phyloP scores from a whole-genome alignment of 306 rosid species.

The Spatholobus suberectus region DNA sequence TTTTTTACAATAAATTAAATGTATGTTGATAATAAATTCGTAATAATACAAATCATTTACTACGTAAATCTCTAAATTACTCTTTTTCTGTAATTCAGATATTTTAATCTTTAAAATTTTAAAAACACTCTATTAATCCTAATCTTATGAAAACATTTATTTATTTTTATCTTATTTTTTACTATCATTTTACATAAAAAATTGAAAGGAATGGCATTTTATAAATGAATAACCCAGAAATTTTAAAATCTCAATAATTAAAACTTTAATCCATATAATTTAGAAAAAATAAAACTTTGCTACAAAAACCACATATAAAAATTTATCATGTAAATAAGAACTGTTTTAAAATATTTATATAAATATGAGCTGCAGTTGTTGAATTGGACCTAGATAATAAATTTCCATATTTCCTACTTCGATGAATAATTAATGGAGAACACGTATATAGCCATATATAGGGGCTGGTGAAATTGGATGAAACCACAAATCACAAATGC shows the following conservation, averaged over 20 bases:
- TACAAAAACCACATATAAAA: background rate
- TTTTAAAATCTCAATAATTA: background rate
- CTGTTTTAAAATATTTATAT: background rate
- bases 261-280: background rate
- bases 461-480: background rate
- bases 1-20: too few relatives aligned
- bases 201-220: background rate
- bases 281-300: background rate
- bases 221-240: background rate
- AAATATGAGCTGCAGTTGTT: background rate
- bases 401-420: background rate
- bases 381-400: slow-evolving; percentile 5
- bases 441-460: too few relatives aligned
- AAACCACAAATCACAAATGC: slow-evolving; percentile 10
- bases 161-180: background rate
- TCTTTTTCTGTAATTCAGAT: background rate
- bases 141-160: background rate
- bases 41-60: too few relatives aligned
- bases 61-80: background rate
- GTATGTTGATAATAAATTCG: too few relatives aligned
- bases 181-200: background rate
- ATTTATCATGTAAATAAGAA: background rate
- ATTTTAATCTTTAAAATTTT: background rate
- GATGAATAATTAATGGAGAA: slow-evolving; percentile 10
- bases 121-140: background rate